Base-by-base conservation (phyloP, 306 rosid species). In the Alnus glutinosa region DNA sequence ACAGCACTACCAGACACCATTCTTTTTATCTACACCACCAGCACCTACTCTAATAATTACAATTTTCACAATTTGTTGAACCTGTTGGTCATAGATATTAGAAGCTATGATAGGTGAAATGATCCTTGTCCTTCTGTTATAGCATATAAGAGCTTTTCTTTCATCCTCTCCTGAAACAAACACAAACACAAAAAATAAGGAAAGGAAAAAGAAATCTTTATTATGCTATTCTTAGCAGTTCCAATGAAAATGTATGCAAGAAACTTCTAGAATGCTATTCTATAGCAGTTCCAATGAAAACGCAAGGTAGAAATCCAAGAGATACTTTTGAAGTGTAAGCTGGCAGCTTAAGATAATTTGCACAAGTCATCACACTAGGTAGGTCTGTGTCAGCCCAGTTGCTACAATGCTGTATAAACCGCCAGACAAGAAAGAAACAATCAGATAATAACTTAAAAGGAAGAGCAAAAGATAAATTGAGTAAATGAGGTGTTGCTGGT, bases 341-440 rank as follows among this genome's bases (percentile, higher is more conserved):
- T 34, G 99, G 99, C 74, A 96, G 82, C 91, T 96, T 96, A 72
- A 96, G 96, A 84, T 96, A 96, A 83, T 96, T 96, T 76, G 99
- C 99, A 74, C 99, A 96, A 6, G 99, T 93, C 99, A 96, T 96
- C 88, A 93, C 99, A 16, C 99, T 96, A 14, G 99, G 99, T 72
- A 96, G 87, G 84, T 96, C 99, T 49, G 88, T 36, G 81, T 96
- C 97, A 10, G 85, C 88, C 59, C 49, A 84, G 90, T 86, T 84
- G 87, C 81, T 85, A 72, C 90, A 96, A 49, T 89, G 93, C 99
- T 96, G 96, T 71, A 77, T 67, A 83, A 66, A 77, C 74, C 37
- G 81, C 74, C 55, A 48, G 68, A 37, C n/a, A 48, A 72, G 4
- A 47, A 62, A 71, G 34, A 62, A 64, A 74, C 3, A 81, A 81